A percentile compares a stretch with the other conserved stretches of the same genome.
Conservation (phyloP, 1,139 yeast genomes). For the Sugiyamaella sp. region DNA sequence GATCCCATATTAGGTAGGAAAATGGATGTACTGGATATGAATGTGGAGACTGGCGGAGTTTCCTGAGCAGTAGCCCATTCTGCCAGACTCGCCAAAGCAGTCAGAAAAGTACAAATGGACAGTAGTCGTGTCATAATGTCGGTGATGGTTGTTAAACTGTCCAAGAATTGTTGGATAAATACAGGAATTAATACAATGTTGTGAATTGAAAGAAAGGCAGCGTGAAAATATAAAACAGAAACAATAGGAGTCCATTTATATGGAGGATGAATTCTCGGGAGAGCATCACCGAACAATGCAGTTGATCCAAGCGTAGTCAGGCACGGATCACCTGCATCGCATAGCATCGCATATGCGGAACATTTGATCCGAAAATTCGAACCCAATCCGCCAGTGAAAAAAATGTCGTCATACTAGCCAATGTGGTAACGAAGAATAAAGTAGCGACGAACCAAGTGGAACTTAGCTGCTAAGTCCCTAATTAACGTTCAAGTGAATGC, state of each 20-base stretch:
- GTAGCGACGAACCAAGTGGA: no score
- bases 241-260: not conserved
- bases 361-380: not conserved
- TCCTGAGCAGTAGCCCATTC: not conserved
- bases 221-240: no score
- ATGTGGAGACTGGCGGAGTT: not conserved
- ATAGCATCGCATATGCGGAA: not conserved
- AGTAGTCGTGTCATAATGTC: not conserved
- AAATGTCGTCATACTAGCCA: no score
- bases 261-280: not conserved
- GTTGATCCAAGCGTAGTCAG: not conserved
- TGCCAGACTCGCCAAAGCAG: not conserved
- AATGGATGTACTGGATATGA: not conserved
- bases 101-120: not conserved
- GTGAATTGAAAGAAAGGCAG: not conserved
- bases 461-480: no score
- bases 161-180: no score
- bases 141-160: not conserved
- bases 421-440: no score
- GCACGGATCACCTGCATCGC: not conserved
- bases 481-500: no score
- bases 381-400: no score
- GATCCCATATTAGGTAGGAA: not conserved
- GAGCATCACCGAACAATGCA: not conserved
- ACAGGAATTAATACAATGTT: no score